Base-by-base conservation (phyloP, 78 protist species). In the Pigoraptor vietnamica region DNA sequence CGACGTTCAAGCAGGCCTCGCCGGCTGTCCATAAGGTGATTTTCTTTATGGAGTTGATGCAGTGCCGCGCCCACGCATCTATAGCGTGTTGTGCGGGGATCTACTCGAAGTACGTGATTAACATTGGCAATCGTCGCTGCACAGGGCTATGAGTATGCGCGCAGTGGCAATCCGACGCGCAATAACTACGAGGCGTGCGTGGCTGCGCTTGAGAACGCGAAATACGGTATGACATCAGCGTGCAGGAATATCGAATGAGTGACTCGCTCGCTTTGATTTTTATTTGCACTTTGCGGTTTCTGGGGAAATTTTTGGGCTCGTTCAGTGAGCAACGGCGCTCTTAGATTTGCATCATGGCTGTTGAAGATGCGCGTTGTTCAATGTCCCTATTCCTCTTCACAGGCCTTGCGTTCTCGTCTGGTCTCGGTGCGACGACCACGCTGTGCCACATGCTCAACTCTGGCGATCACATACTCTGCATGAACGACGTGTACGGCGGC, bases 121-220 rank as follows among this genome's bases (percentile, higher is more conserved):
- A 25, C 29, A 32, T 25, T 83, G 87, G 34, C 34, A 23, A 23
- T 83, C 29, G 21, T 25, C 0, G 35, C 37, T 24, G 33, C 1
- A 9, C 40, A 91, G 92, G 97, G 96, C 24, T 95, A 94, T 87
- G 99, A 98, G 91, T 98, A 98, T 90, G 40, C 98, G 37, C 93
- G 99, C 48, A 89, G 98, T n/a, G 97, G 98, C 89, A 98, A 98
- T 91, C 99, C 99, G 37, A 98, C 99, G 32, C 93, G 98, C 39
- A 40, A 93, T 35, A 96, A 97, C 37, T 92, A 95, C 55, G 99
- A 98, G 92, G 91, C 67, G 37, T 37, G 91, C 48, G n/a, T 98
- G 32, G 99, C 99, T 37, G 82, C 91, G 25, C 56, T 95, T 19
- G 99, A 98, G 90, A 90, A 93, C 32, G 99, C 95, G 90, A 96